A percentile compares a stretch with the other conserved stretches of the same genome.
Conservation (phyloP, 2,329 filamentous ascomycete genomes). For the Trichoderma hamatum region DNA sequence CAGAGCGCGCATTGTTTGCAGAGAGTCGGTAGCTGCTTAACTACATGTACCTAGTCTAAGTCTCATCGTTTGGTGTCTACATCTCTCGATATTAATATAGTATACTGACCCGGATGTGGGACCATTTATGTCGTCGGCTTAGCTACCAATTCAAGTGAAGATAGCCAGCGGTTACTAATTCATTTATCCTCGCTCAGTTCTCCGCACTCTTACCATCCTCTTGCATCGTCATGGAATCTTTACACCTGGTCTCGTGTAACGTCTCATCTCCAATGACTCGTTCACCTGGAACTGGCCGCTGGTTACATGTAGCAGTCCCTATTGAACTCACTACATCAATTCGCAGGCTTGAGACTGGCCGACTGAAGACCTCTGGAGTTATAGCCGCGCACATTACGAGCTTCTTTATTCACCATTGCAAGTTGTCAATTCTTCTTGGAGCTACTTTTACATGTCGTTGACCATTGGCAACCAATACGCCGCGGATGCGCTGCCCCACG, state of each 20-base stretch:
- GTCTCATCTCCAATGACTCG: background rate
- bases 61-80: background rate
- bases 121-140: background rate
- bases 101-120: background rate
- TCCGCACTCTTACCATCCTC: background rate
- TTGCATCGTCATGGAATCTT: background rate
- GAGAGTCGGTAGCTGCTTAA: background rate
- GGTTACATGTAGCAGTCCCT: background rate
- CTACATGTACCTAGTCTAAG: background rate
- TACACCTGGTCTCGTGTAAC: background rate
- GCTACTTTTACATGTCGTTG: background rate
- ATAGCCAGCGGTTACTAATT: background rate
- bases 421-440: background rate
- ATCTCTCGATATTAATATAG: background rate
- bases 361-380: background rate
- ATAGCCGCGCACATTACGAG: background rate
- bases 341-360: background rate
- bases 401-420: background rate
- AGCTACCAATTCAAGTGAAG: background rate
- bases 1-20: background rate
- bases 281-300: background rate
- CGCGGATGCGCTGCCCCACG: conserved; percentile 14
- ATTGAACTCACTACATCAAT: background rate
- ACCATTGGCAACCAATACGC: background rate
- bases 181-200: background rate